Conservation (phyloP, 495 filamentous ascomycete genomes). For the Filosporella fistucella region DNA sequence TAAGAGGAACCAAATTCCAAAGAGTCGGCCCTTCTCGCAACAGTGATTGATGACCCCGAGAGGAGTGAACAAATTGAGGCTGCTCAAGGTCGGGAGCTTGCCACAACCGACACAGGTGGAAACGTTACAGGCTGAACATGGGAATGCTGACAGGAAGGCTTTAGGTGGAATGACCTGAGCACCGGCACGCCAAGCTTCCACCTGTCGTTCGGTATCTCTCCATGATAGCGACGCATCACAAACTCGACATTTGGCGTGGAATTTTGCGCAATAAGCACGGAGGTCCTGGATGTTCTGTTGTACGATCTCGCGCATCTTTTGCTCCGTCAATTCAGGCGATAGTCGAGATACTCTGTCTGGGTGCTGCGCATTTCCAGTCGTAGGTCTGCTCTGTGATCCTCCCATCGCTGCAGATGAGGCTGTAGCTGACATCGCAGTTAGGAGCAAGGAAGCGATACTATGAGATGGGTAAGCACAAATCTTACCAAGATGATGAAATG, state of each 20-base stretch:
- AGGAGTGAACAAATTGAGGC: constrained; percentile 8
- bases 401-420: not conserved
- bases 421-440: not conserved
- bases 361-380: too few species aligned
- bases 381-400: not conserved
- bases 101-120: constrained; percentile 15
- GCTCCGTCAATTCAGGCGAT: too few species aligned
- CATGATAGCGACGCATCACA: not conserved
- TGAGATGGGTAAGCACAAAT: too few species aligned
- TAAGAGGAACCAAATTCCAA: constrained; percentile 12
- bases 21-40: constrained; percentile 4
- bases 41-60: constrained; percentile 12
- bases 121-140: not conserved
- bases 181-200: constrained; percentile 8
- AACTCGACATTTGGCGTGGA: not conserved
- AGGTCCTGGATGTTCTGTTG: not conserved
- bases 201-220: not conserved
- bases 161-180: constrained; percentile 11
- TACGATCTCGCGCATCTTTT: too few species aligned
- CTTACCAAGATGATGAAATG: too few species aligned
- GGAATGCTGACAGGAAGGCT: constrained; percentile 1
- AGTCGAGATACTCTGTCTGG: too few species aligned
- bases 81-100: not conserved
- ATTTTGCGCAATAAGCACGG: not conserved
- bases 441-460: too few species aligned